A percentile compares a stretch with the other conserved stretches of the same genome.
phyloP scores from a whole-genome alignment of 148 eudicot species.

The Vaccinium darrowii region DNA sequence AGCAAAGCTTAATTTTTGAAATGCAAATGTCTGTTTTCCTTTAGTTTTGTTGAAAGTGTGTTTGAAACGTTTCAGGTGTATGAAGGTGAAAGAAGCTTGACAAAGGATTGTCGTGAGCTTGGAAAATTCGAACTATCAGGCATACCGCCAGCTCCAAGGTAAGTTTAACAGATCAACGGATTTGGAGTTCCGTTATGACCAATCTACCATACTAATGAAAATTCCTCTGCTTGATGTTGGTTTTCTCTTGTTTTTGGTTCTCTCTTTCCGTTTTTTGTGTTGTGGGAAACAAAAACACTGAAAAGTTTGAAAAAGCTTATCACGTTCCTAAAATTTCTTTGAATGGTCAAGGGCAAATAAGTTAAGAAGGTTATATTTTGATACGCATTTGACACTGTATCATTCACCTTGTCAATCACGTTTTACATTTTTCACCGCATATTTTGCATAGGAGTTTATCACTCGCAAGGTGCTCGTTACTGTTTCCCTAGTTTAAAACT shows the following conservation, averaged over 20 bases:
- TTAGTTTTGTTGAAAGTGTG: not conserved
- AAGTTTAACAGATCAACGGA: not conserved
- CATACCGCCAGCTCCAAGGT: constrained; percentile 77
- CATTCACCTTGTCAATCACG: no score
- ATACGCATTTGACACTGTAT: no score
- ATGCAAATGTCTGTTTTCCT: not conserved
- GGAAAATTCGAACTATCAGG: constrained; percentile 52
- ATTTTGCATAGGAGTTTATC: no score
- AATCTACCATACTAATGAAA: not conserved
- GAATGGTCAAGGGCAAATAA: no score
- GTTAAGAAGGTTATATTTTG: no score
- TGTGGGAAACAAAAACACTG: not conserved
- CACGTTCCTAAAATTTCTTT: no score
- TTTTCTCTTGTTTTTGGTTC: not conserved
- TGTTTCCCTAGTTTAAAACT: no score
- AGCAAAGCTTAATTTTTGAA: not conserved
- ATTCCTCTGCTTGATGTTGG: not conserved
- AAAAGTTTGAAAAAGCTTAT: not conserved
- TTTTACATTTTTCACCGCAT: no score
- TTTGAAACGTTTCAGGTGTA: constrained; percentile 25
- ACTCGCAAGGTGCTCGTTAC: no score
- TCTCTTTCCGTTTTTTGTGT: not conserved
- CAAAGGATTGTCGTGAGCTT: constrained; percentile 58
- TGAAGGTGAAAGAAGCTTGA: constrained; percentile 60
- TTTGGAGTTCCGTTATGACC: not conserved